These are phyloP conservation scores for Alternaria alternata DNA, from an alignment of 2,329 filamentous ascomycete species.

Conservation along the genomic window DNA sequence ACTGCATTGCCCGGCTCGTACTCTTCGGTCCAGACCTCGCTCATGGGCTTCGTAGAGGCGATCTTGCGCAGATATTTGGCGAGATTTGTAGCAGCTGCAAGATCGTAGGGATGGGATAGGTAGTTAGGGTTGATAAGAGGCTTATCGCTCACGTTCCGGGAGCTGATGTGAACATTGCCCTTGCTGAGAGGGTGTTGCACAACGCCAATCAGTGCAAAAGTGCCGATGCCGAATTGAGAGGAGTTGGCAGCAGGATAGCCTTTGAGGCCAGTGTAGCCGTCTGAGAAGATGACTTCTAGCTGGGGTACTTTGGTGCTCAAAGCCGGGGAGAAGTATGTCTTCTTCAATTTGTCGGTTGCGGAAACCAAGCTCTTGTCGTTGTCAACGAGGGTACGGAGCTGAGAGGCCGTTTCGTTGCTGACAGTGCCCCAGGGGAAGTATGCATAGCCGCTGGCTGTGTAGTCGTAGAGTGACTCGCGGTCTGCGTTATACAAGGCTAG, in stretches of 20 bases:
- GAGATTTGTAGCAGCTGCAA: slow-evolving; percentile 28
- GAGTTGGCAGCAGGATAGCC: slow-evolving; percentile 43
- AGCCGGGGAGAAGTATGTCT: slow-evolving; percentile 47
- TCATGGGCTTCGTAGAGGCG: slow-evolving; percentile 34
- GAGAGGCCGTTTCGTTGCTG: slow-evolving; percentile 41
- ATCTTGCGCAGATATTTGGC: slow-evolving; percentile 40
- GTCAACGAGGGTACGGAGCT: slow-evolving; percentile 47
- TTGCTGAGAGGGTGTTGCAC: slow-evolving; percentile 47
- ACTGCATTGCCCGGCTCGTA: slow-evolving; percentile 38
- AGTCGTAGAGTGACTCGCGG: slow-evolving; percentile 51
- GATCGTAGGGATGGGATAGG: slow-evolving; percentile 38
- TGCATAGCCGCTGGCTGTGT: slow-evolving; percentile 51
- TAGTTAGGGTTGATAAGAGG: slow-evolving; percentile 43
- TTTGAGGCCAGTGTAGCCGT: slow-evolving; percentile 56
- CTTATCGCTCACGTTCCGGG: slow-evolving; percentile 31
- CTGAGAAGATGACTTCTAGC: slow-evolving; percentile 56
- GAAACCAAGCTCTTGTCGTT: slow-evolving; percentile 22
- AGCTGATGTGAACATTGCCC: slow-evolving; percentile 37
- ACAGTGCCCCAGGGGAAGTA: slow-evolving; percentile 56
- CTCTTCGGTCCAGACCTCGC: slow-evolving; percentile 41
- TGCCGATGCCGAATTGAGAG: slow-evolving; percentile 36
- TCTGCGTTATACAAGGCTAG: slow-evolving; percentile 48
- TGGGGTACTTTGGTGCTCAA: slow-evolving; percentile 48
- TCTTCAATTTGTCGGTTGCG: slow-evolving; percentile 29
- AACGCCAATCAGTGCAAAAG: slow-evolving; percentile 46